Evolutionary conservation across 2,329 filamentous ascomycete species (phyloP), one percentile per base, ranked within the genome.

Genomic region (Plectosphaerella plurivora): DNA sequence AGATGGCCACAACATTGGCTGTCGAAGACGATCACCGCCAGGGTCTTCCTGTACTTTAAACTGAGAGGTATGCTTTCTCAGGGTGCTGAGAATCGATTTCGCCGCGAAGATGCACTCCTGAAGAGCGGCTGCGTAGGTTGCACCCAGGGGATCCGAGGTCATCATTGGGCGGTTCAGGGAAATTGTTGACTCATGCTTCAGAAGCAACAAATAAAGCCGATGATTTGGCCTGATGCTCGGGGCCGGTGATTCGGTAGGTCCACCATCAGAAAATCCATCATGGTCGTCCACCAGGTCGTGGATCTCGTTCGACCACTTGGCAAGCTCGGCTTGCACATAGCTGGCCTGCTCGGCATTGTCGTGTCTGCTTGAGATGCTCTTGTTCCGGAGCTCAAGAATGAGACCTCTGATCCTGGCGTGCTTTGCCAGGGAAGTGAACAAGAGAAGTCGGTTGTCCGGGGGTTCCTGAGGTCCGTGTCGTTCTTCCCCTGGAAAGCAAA

Each of bases 221-320:
- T 79, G 75, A 10, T 65, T 61, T 24, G 70, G 51, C 5, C 58
- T 61, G 49, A 72, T 54, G 10, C 39, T 14, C 20, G 28, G 55
- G 48, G 2, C 51, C 39, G 44, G 7, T 58, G 56, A 10, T 59
- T 59, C 0, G 49, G 24, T 8, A 45, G 9, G 2, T 60, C 59
- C 0, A 37, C 48, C 1, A 56, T 39, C 1, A 67, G 64, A 2
- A 28, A 39, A 15, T 71, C 66, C 28, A 8, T 9, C 8, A 5
- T 4, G 28, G 4, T 68, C 68, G 46, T 78, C 72, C 0, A 73
- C 68, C 0, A 72, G 69, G 15, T 78, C 75, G 48, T 80, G 74
- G 5, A 79, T 71, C 52, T 79, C 74, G 47, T 81, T 81, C 60
- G 74, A 76, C 77, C 77, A 81, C 42, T 75, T 73, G 0, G 73